Evolutionary conservation across 208 protist genomes (phyloP).

Genomic region (Leptomonas pyrrhocoris): DNA sequence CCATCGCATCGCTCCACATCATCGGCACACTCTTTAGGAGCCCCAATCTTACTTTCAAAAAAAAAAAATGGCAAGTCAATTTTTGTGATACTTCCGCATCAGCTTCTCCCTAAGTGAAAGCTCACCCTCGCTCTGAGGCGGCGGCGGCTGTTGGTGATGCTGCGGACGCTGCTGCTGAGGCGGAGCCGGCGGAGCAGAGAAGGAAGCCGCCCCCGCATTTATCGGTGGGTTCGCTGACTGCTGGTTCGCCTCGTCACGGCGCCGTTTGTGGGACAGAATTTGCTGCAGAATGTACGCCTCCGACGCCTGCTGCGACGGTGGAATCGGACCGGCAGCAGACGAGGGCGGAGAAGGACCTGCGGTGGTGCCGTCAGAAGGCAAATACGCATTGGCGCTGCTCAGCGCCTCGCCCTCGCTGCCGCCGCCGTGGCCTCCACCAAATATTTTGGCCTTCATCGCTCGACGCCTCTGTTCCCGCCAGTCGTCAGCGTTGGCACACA

Average conservation of each 20-base stretch:
- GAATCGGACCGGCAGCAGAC: neutral
- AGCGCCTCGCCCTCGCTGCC: neutral
- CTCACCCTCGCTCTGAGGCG: neutral
- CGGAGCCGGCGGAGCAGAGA: neutral
- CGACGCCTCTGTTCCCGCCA: conserved; percentile 81
- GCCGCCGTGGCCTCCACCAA: conserved; percentile 25
- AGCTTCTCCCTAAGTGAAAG: conserved; percentile 66
- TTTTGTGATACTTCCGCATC: conserved; percentile 53
- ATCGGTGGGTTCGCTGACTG: neutral
- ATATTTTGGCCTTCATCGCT: conserved; percentile 75
- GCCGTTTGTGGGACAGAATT: conserved; percentile 63
- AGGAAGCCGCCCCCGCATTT: neutral
- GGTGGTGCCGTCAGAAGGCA: conserved; percentile 12
- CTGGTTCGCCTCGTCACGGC: conserved; percentile 41
- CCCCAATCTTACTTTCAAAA: no score
- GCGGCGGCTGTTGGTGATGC: neutral
- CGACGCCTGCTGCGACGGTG: conserved; percentile 20
- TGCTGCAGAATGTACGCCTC: conserved; percentile 76
- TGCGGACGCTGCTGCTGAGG: neutral
- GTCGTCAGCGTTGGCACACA: conserved; percentile 62
- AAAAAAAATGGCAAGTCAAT: neutral
- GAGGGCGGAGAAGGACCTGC: conserved; percentile 1
- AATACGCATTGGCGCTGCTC: neutral
- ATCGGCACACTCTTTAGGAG: neutral
- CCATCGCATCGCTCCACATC: neutral